Percentiles rank a stretch among this genome's conserved stretches.
Conservation (phyloP, 75 land plant species). For the Selaginella moellendorffii region DNA sequence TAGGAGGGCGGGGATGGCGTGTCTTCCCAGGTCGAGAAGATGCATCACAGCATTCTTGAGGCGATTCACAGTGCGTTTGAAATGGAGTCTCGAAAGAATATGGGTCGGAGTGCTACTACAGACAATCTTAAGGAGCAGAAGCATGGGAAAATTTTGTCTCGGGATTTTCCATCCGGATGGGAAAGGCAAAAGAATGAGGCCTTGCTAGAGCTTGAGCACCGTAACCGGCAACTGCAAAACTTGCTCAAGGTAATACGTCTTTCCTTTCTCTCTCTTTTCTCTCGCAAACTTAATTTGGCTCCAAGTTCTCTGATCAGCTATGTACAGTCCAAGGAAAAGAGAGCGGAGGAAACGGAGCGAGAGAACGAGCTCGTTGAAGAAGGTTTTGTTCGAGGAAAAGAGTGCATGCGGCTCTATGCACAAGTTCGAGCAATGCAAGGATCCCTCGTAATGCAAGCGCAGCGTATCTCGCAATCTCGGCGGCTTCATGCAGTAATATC, state of each 20-base stretch:
- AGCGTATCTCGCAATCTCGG: slow-evolving; percentile 14
- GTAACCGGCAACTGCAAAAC: slow-evolving; percentile 18
- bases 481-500: slow-evolving; percentile 12
- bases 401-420: slow-evolving; percentile 9
- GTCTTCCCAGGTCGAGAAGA: slow-evolving; percentile 19
- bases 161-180: slow-evolving; percentile 12
- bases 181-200: slow-evolving; percentile 22
- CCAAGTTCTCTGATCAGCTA: background rate
- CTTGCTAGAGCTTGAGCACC: slow-evolving; percentile 18
- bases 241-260: slow-evolving; percentile 15
- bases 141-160: background rate
- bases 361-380: slow-evolving; percentile 13
- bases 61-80: slow-evolving; percentile 18
- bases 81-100: slow-evolving; percentile 16
- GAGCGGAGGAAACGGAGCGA: slow-evolving; percentile 11
- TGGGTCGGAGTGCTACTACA: slow-evolving; percentile 14
- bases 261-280: background rate
- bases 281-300: background rate
- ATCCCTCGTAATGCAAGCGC: slow-evolving; percentile 16
- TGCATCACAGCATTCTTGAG: slow-evolving; percentile 16
- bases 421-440: slow-evolving; percentile 16
- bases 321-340: slow-evolving; percentile 12
- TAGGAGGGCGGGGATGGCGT: no score
- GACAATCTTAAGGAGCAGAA: slow-evolving; percentile 13
- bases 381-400: slow-evolving; percentile 17